A percentile compares a stretch with the other conserved stretches of the same genome.
Conservation (phyloP, 371 early-diverging fungal genomes). For the Paraphysoderma sedebokerense region DNA sequence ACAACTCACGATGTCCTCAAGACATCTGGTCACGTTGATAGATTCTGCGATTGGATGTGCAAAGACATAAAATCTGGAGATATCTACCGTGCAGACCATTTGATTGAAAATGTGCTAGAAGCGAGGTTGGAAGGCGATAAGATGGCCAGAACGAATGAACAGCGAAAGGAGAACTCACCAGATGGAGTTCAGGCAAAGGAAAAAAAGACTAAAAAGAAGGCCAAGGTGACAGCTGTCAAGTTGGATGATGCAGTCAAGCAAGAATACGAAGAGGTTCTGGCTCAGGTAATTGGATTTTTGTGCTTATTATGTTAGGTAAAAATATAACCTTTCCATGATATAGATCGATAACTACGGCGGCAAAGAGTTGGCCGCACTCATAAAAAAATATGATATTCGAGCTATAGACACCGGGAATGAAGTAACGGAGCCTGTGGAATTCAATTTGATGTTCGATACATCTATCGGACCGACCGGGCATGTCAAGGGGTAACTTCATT, state of each 20-base stretch:
- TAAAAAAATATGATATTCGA: slow-evolving; percentile 72
- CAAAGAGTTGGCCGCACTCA: slow-evolving; percentile 70
- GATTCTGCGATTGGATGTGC: slow-evolving; percentile 98
- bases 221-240: slow-evolving; percentile 41
- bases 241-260: slow-evolving; percentile 43
- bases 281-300: slow-evolving; percentile 33
- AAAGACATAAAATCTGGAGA: slow-evolving; percentile 87
- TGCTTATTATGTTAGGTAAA: neutral
- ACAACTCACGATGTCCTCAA: slow-evolving; percentile 96
- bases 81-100: slow-evolving; percentile 97
- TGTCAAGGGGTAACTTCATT: slow-evolving; percentile 56
- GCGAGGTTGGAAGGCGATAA: slow-evolving; percentile 68
- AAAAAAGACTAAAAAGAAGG: slow-evolving; percentile 57
- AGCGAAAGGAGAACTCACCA: too few species aligned
- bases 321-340: neutral
- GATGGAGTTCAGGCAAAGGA: slow-evolving; percentile 30
- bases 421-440: slow-evolving; percentile 76
- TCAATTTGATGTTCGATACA: slow-evolving; percentile 99
- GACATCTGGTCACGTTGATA: slow-evolving; percentile 99
- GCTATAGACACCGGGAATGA: slow-evolving; percentile 85
- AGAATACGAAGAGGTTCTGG: slow-evolving; percentile 68
- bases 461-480: slow-evolving; percentile 97
- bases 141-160: slow-evolving; percentile 47
- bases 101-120: slow-evolving; percentile 86
- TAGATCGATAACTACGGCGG: slow-evolving; percentile 88